Percentiles rank a stretch among this genome's conserved stretches.
phyloP scores from a whole-genome alignment of 257 asterid genomes.

The Gardenia jasminoides region DNA sequence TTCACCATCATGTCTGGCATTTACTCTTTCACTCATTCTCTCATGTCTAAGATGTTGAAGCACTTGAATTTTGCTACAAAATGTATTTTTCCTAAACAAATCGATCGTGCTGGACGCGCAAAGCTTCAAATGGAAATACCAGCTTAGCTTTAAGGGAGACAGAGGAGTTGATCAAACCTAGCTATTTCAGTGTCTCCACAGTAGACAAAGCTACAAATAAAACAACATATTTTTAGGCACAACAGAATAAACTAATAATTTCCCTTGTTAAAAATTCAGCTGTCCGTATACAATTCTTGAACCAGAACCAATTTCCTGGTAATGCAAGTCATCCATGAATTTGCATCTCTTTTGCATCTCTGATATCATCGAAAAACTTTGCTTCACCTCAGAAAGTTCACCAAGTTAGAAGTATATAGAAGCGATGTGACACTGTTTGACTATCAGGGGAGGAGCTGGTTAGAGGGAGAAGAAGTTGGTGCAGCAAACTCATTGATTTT shows the following conservation, averaged over 20 bases:
- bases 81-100: neutral
- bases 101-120: neutral
- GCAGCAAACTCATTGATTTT: conserved; percentile 59
- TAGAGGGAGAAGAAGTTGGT: conserved; percentile 59
- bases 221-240: too few relatives aligned
- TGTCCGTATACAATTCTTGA: neutral
- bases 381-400: conserved; percentile 5
- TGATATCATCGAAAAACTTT: conserved; percentile 12
- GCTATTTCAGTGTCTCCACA: neutral
- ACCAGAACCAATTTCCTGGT: neutral
- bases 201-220: neutral
- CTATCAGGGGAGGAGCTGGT: conserved; percentile 30
- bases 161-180: conserved; percentile 13
- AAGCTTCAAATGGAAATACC: neutral
- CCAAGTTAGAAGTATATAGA: neutral
- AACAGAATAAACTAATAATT: neutral
- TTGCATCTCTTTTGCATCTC: neutral
- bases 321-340: neutral
- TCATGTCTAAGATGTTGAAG: neutral
- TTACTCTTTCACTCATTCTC: neutral
- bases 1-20: neutral
- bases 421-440: conserved; percentile 32
- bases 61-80: neutral
- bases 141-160: neutral
- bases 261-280: neutral